A percentile compares a stretch with the other conserved stretches of the same genome.
Evolutionary conservation across 805 yeast species (phyloP).

Genomic region (Ogataea paraovalis): DNA sequence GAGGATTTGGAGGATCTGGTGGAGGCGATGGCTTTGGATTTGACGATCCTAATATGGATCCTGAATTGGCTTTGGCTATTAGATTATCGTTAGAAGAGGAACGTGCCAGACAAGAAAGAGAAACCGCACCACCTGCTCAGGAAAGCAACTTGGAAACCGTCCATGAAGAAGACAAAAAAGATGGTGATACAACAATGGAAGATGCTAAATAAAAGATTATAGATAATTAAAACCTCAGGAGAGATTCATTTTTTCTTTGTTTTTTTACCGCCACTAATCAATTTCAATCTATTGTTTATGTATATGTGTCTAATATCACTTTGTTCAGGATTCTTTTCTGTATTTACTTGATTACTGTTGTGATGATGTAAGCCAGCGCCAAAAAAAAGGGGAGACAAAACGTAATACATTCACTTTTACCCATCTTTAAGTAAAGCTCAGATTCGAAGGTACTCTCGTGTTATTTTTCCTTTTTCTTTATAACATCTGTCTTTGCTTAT

Average conservation of each 20-base stretch:
- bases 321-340: background rate
- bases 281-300: background rate
- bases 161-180: constrained; percentile 19
- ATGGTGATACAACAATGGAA: constrained; percentile 17
- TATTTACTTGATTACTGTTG: too few species aligned
- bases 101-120: constrained; percentile 83
- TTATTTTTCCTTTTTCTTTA: background rate
- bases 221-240: background rate
- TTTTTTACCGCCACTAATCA: background rate
- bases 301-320: background rate
- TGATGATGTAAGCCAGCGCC: background rate
- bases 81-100: constrained; percentile 94
- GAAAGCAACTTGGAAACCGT: constrained; percentile 17
- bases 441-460: background rate
- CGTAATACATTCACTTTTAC: background rate
- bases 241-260: too few species aligned
- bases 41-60: constrained; percentile 89
- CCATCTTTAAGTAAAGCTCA: background rate
- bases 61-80: constrained; percentile 93
- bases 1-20: constrained; percentile 37
- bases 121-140: constrained; percentile 35
- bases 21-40: constrained; percentile 51
- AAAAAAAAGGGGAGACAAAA: background rate
- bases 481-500: background rate
- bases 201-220: constrained; percentile 14